Evolutionary conservation across 192 early-diverging fungal genomes (phyloP).

Genomic region (Mortierella hygrophila): DNA sequence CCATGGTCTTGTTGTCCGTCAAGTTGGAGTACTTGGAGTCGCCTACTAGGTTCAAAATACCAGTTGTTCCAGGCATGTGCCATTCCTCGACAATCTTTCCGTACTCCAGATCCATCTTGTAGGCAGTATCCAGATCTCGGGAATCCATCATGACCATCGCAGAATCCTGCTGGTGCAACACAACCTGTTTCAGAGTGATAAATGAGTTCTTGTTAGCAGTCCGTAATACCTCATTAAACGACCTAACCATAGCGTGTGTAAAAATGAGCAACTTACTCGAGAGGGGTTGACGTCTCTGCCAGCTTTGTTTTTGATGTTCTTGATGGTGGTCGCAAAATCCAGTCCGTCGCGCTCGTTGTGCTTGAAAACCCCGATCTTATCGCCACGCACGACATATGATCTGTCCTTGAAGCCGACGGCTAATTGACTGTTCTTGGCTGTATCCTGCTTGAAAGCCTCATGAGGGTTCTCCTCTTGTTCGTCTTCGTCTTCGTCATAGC

Average conservation of each 20-base stretch:
- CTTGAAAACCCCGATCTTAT: constrained; percentile 90
- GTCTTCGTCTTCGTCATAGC: constrained; percentile 54
- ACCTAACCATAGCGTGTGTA: no score
- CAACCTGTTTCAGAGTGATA: constrained; percentile 58
- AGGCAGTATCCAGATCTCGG: constrained; percentile 78
- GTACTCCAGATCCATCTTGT: constrained; percentile 91
- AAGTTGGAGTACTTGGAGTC: constrained; percentile 84
- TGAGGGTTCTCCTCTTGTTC: constrained; percentile 56
- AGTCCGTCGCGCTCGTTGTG: constrained; percentile 81
- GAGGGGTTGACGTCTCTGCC: constrained; percentile 76
- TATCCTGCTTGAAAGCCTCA: constrained; percentile 36
- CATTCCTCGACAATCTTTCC: constrained; percentile 97
- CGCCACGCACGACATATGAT: constrained; percentile 92
- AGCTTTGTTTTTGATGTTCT: constrained; percentile 70
- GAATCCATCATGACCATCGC: constrained; percentile 83
- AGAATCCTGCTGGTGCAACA: constrained; percentile 91
- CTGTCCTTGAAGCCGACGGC: constrained; percentile 89
- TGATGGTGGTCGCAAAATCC: constrained; percentile 86
- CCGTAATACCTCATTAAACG: no score
- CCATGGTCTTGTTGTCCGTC: constrained; percentile 79
- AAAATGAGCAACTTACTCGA: constrained; percentile 36
- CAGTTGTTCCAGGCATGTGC: constrained; percentile 84
- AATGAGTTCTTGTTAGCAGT: neutral
- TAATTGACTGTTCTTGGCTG: constrained; percentile 80
- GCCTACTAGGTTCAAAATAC: constrained; percentile 75